A percentile compares a stretch with the other conserved stretches of the same genome.
Evolutionary conservation across 768 basidiomycete genomes (phyloP).

Genomic region (Auricularia cornea): DNA sequence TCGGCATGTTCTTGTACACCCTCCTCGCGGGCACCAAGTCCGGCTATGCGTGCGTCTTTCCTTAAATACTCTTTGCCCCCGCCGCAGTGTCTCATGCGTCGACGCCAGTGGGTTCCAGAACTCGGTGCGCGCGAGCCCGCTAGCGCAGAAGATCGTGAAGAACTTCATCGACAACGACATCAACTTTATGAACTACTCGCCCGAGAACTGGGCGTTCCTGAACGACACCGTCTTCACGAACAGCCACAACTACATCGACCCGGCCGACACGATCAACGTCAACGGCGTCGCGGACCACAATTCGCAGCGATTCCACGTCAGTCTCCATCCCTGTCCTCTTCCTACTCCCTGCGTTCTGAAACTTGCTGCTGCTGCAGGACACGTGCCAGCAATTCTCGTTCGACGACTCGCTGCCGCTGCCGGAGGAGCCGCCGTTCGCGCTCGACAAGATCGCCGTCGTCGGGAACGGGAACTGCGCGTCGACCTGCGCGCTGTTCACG

Average conservation of each 20-base stretch:
- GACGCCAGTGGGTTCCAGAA: constrained; percentile 58
- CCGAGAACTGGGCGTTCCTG: constrained; percentile 45
- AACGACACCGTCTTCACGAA: constrained; percentile 35
- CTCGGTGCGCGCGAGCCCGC: constrained; percentile 42
- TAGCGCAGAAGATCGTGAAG: constrained; percentile 52
- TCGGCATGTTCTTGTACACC: constrained; percentile 52
- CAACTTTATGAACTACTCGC: constrained; percentile 35
- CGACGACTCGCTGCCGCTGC: constrained; percentile 22
- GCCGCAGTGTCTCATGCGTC: too few species aligned
- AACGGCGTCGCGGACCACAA: constrained; percentile 38
- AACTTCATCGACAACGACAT: constrained; percentile 42
- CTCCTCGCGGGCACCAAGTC: constrained; percentile 42
- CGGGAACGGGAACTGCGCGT: constrained; percentile 36
- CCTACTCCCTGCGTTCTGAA: background rate
- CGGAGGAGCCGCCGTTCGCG: constrained; percentile 38
- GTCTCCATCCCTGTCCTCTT: constrained; percentile 11
- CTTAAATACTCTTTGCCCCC: too few species aligned
- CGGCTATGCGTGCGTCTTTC: constrained; percentile 39
- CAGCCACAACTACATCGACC: constrained; percentile 37
- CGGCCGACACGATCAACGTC: constrained; percentile 32
- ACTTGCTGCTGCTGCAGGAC: constrained; percentile 5
- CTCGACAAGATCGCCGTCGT: constrained; percentile 26
- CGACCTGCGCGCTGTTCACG: constrained; percentile 56
- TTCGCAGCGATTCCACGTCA: constrained; percentile 42
- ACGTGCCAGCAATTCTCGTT: constrained; percentile 3